Evolutionary conservation across 768 basidiomycete genomes (phyloP), one percentile per base, ranked within the genome.

Genomic region (Gymnopilus junonius): DNA sequence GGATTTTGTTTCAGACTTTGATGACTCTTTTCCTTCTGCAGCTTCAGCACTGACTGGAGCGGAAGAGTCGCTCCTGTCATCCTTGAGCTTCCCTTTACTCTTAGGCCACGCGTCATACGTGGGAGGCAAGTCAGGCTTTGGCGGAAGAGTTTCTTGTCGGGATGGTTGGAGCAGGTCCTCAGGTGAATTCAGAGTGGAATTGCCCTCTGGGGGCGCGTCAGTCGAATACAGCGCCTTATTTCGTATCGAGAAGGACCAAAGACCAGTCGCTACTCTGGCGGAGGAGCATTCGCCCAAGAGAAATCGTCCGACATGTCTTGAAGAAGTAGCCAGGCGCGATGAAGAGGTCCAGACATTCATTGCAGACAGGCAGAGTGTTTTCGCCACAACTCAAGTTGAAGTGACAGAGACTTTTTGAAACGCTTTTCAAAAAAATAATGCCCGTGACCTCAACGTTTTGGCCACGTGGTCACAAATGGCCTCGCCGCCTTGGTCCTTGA

Each of bases 341-440:
- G 59, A 21, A 15, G 59, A 61, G 25, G 59, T 42, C 59, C 59
- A 61, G 27, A 55, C 27, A 37, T 54, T 61, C 59, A 61, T 61
- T 31, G 40, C 14, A 21, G 8, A 25, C 27, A 51, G 12, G 23
- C 11, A 4, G n/a, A n/a, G n/a, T 15, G 17, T 29, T 29, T 15
- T 15, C n/a, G 50, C 50, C 3, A 31, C 25, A 14, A 51, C 17
- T 8, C 20, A 15, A n/a, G n/a, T 51, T 27, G 2, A 12, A 51
- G 5, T 15, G 40, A 20, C 40, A 2, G 40, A 42, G 21, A 6
- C 17, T 42, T 17, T 15, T 42, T n/a, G 21, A 42, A 51, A 51
- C 31, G 50, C 10, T 29, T 29, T 50, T 21, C 46, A 23, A 50
- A 50, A 50, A 53, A 53, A 53, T 20, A 55, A 21, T 14, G 17